Evolutionary conservation across 2,329 filamentous ascomycete genomes (phyloP).

Genomic region (Cercospora zeina): DNA sequence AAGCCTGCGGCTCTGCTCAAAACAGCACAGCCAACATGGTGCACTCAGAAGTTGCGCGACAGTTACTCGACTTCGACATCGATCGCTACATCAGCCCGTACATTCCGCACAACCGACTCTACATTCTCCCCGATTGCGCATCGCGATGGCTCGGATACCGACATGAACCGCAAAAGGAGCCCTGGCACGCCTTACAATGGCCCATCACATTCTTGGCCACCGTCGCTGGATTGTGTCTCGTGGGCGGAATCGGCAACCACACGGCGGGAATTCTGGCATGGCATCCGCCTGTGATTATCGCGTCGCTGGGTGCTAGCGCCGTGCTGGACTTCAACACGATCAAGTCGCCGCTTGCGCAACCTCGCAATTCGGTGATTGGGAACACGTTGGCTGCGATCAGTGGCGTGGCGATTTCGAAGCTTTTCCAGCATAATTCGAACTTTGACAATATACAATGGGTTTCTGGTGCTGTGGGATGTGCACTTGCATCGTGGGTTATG

Average conservation of each 20-base stretch:
- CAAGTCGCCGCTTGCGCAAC: slow-evolving; percentile 50
- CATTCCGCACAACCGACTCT: slow-evolving; percentile 65
- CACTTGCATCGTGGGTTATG: slow-evolving; percentile 49
- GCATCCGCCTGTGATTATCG: slow-evolving; percentile 49
- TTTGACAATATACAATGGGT: slow-evolving; percentile 48
- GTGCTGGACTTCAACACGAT: slow-evolving; percentile 53
- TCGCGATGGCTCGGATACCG: slow-evolving; percentile 63
- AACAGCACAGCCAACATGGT: slow-evolving; percentile 1
- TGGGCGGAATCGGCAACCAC: slow-evolving; percentile 47
- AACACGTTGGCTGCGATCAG: slow-evolving; percentile 49
- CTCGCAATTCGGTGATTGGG: slow-evolving; percentile 49
- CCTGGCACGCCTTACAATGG: slow-evolving; percentile 46
- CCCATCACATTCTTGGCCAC: slow-evolving; percentile 48
- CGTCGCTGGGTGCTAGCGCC: slow-evolving; percentile 49
- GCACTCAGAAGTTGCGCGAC: slow-evolving; percentile 14
- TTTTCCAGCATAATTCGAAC: slow-evolving; percentile 45
- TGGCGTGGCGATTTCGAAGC: slow-evolving; percentile 49
- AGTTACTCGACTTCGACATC: slow-evolving; percentile 64
- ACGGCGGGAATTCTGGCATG: slow-evolving; percentile 42
- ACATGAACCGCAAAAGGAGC: slow-evolving; percentile 42
- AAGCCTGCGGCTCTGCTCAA: background rate
- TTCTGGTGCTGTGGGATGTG: slow-evolving; percentile 48
- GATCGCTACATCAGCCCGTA: slow-evolving; percentile 73
- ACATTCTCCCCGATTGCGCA: slow-evolving; percentile 63
- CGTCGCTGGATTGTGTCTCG: slow-evolving; percentile 47